A percentile compares a stretch with the other conserved stretches of the same genome.
Conservation (phyloP, 1,284 basidiomycete genomes). For the Neonothopanus nambi region DNA sequence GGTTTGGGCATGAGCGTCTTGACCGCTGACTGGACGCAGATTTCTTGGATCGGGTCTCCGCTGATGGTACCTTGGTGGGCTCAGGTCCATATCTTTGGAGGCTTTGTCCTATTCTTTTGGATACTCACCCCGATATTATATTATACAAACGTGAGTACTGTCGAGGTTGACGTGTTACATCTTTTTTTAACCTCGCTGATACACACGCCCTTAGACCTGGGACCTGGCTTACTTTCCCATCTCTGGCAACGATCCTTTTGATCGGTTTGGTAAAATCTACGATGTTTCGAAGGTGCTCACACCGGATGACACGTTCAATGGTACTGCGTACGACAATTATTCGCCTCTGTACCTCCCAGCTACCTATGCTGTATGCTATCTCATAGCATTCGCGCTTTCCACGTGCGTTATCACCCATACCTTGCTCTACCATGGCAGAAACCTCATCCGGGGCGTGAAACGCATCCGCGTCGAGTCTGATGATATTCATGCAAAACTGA, state of each 20-base stretch:
- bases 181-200: too few relatives aligned
- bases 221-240: constrained; percentile 84
- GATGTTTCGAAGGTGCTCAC: constrained; percentile 74
- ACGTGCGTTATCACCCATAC: constrained; percentile 92
- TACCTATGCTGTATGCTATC: constrained; percentile 87
- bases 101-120: constrained; percentile 93
- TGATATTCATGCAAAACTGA: constrained; percentile 95
- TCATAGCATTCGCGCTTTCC: constrained; percentile 83
- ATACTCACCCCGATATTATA: constrained; percentile 86
- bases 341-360: constrained; percentile 91
- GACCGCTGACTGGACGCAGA: constrained; percentile 96
- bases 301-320: constrained; percentile 65
- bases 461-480: constrained; percentile 80
- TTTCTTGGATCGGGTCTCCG: constrained; percentile 88
- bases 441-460: constrained; percentile 74
- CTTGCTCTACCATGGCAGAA: constrained; percentile 81
- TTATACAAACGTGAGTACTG: constrained; percentile 78
- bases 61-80: constrained; percentile 98
- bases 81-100: constrained; percentile 83
- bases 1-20: constrained; percentile 89
- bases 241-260: constrained; percentile 74
- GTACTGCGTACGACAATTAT: constrained; percentile 79
- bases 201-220: constrained; percentile 61
- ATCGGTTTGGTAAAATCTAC: constrained; percentile 81
- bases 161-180: not conserved